Evolutionary conservation across 352 stramenopile genomes (phyloP).

Genomic region (Thalassiosira mediterranea): DNA sequence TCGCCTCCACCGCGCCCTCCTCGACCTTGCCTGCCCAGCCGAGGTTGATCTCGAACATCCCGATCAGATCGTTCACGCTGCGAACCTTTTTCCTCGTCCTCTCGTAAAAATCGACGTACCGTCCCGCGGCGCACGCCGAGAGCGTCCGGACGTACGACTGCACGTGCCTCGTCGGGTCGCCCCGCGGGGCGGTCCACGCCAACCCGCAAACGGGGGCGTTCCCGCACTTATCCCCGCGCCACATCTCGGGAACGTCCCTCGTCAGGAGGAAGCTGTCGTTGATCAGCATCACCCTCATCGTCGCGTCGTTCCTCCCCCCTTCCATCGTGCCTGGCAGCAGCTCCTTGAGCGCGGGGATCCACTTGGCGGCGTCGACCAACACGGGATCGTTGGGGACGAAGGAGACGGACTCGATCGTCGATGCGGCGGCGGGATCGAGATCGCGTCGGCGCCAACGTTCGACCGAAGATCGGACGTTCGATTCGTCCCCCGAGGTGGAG

Average conservation of each 20-base stretch:
- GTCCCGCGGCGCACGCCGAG: slow-evolving; percentile 25
- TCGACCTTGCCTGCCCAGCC: slow-evolving; percentile 14
- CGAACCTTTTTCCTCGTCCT: background rate
- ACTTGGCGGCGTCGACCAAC: slow-evolving; percentile 44
- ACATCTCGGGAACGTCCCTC: slow-evolving; percentile 23
- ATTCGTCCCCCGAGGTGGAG: slow-evolving; percentile 4
- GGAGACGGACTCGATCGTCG: slow-evolving; percentile 20
- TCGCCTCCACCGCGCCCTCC: slow-evolving; percentile 9
- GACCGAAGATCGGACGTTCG: slow-evolving; percentile 14
- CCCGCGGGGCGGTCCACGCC: slow-evolving; percentile 24
- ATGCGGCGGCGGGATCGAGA: background rate
- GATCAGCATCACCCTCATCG: slow-evolving; percentile 44
- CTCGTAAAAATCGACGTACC: slow-evolving; percentile 19
- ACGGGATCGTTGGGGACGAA: slow-evolving; percentile 39
- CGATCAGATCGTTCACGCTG: slow-evolving; percentile 49
- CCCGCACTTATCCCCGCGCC: slow-evolving; percentile 13
- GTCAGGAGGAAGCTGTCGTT: slow-evolving; percentile 51
- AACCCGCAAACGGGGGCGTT: slow-evolving; percentile 45
- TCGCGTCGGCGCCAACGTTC: slow-evolving; percentile 18
- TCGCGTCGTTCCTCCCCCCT: too few relatives aligned
- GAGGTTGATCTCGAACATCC: slow-evolving; percentile 40
- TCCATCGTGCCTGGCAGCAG: slow-evolving; percentile 12
- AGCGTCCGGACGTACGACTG: slow-evolving; percentile 43
- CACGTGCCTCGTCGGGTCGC: slow-evolving; percentile 24
- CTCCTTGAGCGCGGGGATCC: slow-evolving; percentile 26